Base-by-base conservation (phyloP, 805 yeast species). In the Candida taoyuanica region DNA sequence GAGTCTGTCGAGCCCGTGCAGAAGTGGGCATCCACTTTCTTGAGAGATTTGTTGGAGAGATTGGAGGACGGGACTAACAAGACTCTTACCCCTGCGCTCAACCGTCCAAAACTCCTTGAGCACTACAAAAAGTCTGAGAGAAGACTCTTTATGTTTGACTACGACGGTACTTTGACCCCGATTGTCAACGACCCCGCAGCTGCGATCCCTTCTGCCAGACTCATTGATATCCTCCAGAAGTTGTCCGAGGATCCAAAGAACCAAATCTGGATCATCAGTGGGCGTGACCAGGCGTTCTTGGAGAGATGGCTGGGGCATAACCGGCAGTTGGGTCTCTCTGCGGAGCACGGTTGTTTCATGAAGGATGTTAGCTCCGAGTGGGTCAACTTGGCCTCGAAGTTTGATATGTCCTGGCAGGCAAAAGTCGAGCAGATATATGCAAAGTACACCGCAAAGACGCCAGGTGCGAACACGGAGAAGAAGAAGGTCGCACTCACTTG, bases 161-260 rank as follows among this genome's bases (percentile, higher is more conserved):
- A 93, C 59, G 99, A 93, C 59, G 99, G 99, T 20, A 93, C 99
- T 1, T 69, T 93, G 49, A 87, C 98, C 0, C 98, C 98, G 12
- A 93, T 93, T 55, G 98, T 93, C 4, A 74, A 78, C 28, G 98
- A 93, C 52, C 99, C 99, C 2, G 87, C 91, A n/a, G 97, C 98
- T 0, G 98, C 98, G 0, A 84, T 93, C 29, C 98, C 99, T 3
- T 79, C 95, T 1, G 78, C 81, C 3, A 71, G 82, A 48, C 67
- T 93, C 31, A 69, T 76, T 37, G 61, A 68, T 7, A 75, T 83
- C 11, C 61, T 93, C 42, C 68, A 73, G 19, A 65, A 68, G 21
- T 68, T 93, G 37, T 69, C 82, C 3, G 67, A 69, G 12, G 98
- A 91, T 58, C 87, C 91, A 6, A 70, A 70, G 43, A 93, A 93